Base-by-base conservation (phyloP, 2,329 filamentous ascomycete genomes). In the Trichoderma sp. region DNA sequence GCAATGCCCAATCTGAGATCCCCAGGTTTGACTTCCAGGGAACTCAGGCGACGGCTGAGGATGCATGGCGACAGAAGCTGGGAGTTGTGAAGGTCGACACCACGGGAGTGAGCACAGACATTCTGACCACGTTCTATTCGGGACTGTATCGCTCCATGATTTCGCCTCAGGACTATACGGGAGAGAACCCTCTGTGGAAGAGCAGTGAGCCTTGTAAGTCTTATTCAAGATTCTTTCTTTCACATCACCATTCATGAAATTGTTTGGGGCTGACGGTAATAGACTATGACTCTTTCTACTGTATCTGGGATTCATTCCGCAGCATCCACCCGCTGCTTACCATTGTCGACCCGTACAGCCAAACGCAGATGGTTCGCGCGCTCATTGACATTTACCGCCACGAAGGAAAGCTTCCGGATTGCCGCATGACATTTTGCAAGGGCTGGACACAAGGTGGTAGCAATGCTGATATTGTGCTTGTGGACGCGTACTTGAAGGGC, bases 381-480 rank as follows among this genome's bases (percentile, higher is more conserved):
- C 80, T 95, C 58, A 84, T 95, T 3, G 92, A 94, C 74, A 92
- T 91, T 9, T 95, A 93, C 78, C 84, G 86, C 13, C 86, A 91
- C 76, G 88, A 90, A 7, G 89, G 89, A 7, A 92, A 87, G 75
- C 82, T 95, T 1, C 92, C 92, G 0, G 92, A 94, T 79, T 94
- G 92, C 78, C 86, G 92, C 34, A 94, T 94, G 92, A 89, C 87
- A 2, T 86, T 94, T 15, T 92, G 88, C 80, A 93, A 93, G 77
- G 92, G 92, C 0, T 93, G 86, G 78, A 92, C 91, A 0, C 92
- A 94, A 78, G 92, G 92, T 11, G 92, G 92, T 0, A 93, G 90
- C 0, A 94, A 94, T 74, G 91, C 91, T 2, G 92, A 94, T 75
- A 85, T 92, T 8, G 87, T 94, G 3, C 83, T 94, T 8, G 88